Evolutionary conservation across 352 stramenopile species (phyloP), one percentile per base, ranked within the genome.

Genomic region (Elongisporangium anandrum): DNA sequence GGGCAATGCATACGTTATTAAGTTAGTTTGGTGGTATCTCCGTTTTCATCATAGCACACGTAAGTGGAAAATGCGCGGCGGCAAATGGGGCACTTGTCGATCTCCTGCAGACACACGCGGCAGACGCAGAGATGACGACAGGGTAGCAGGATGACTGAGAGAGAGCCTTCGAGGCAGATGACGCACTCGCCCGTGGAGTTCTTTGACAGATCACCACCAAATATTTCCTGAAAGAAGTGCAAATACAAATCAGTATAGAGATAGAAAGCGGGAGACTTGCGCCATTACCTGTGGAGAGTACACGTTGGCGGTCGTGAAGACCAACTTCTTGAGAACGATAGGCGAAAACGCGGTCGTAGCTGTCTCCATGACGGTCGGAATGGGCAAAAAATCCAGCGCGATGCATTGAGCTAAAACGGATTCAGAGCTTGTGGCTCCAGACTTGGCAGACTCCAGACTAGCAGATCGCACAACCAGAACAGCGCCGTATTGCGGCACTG

Each of bases 31-130:
- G 49, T 53, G 19, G 20, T 20, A 7, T 34, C 49, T 34, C 49
- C 49, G 15, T 19, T 2, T 6, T 69, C 63, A 20, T 66, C 55
- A 49, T 67, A 85, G 64, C 73, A 75, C 17, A 71, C 63, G 64
- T 88, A 91, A 17, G 77, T 81, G 26, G 65, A 60, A 60, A 91
- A 89, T 34, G 69, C 73, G 52, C 75, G 53, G 34, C 81, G 73
- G 65, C 79, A 91, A 63, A 91, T 89, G 13, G 81, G 79, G 19
- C 81, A 91, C 24, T 75, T 74, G 24, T 91, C 79, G 56, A 91
- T 91, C 65, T 89, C 77, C 22, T 84, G 61, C 15, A 89, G 79
- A 38, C 81, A 91, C 22, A 65, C 65, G 29, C 64, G 65, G 49
- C 81, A 91, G 22, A 91, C 76, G 67, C 81, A 91, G 20, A 81